Evolutionary conservation across 352 stramenopile genomes (phyloP).

Genomic region (Halophytophthora batemanensis): DNA sequence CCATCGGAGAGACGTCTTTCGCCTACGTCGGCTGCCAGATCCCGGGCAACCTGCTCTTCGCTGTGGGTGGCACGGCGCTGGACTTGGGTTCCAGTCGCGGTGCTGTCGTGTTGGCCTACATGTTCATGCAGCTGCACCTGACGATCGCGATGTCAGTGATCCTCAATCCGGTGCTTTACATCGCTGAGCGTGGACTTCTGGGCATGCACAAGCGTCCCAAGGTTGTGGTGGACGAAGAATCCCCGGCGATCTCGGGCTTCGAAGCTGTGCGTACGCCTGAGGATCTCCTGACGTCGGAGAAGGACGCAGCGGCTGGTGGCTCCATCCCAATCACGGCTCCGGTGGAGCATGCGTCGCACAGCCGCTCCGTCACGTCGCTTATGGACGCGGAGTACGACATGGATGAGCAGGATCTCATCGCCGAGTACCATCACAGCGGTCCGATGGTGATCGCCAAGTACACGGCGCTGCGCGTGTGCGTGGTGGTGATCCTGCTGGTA

Average conservation of each 20-base stretch:
- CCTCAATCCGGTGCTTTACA: constrained; percentile 55
- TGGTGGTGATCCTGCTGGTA: constrained; percentile 43
- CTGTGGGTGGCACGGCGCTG: constrained; percentile 42
- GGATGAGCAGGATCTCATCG: constrained; percentile 25
- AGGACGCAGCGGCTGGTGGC: not conserved
- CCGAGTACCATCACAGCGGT: constrained; percentile 40
- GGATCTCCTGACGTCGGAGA: constrained; percentile 14
- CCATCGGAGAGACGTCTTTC: constrained; percentile 40
- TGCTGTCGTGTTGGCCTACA: constrained; percentile 47
- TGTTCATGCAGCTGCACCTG: constrained; percentile 69
- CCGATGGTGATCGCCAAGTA: constrained; percentile 40
- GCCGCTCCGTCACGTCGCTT: constrained; percentile 30
- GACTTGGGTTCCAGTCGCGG: constrained; percentile 43
- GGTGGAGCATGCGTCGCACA: not conserved
- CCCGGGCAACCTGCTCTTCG: constrained; percentile 56
- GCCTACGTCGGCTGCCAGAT: constrained; percentile 60
- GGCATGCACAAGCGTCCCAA: constrained; percentile 55
- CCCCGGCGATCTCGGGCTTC: constrained; percentile 14
- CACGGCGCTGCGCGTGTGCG: constrained; percentile 30
- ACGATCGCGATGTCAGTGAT: constrained; percentile 61
- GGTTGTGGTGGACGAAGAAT: constrained; percentile 26
- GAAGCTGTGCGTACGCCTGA: constrained; percentile 22
- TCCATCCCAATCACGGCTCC: constrained; percentile 3
- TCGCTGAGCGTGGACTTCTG: constrained; percentile 48
- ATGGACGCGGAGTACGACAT: constrained; percentile 32